Evolutionary conservation across 2,329 filamentous ascomycete species (phyloP).

Genomic region (Monosporascus sp.): DNA sequence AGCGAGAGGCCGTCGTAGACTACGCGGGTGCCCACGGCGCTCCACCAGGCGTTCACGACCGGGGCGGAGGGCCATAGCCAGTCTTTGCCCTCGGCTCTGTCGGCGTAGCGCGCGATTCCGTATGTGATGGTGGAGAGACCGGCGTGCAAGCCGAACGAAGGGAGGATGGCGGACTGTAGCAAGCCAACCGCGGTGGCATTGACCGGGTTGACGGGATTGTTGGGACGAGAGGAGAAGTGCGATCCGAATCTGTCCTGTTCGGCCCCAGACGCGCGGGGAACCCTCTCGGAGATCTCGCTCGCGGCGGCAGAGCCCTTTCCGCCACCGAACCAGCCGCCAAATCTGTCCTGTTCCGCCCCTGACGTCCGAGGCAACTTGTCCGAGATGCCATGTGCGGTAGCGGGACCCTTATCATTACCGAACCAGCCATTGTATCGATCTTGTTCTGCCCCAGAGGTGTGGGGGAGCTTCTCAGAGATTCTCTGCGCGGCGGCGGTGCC

Average conservation of each 20-base stretch:
- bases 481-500: slow-evolving; percentile 12
- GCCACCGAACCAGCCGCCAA: slow-evolving; percentile 16
- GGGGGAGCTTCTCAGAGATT: slow-evolving; percentile 11
- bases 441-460: slow-evolving; percentile 16
- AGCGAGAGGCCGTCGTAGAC: slow-evolving; percentile 40
- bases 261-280: slow-evolving; percentile 11
- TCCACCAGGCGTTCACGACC: slow-evolving; percentile 56
- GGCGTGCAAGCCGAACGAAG: slow-evolving; percentile 49
- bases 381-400: slow-evolving; percentile 9
- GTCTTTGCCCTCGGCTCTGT: slow-evolving; percentile 56
- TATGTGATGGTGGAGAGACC: slow-evolving; percentile 48
- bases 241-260: slow-evolving; percentile 17
- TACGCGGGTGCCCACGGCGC: slow-evolving; percentile 48
- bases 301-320: slow-evolving; percentile 6
- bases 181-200: slow-evolving; percentile 39
- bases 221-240: slow-evolving; percentile 12
- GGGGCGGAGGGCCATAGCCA: slow-evolving; percentile 52
- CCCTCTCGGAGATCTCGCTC: slow-evolving; percentile 9
- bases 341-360: slow-evolving; percentile 19
- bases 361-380: slow-evolving; percentile 11
- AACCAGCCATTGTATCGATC: slow-evolving; percentile 18
- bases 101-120: slow-evolving; percentile 43
- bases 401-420: slow-evolving; percentile 10
- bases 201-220: slow-evolving; percentile 7
- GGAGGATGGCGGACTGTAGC: slow-evolving; percentile 46